These are phyloP conservation scores for Malus domestica DNA, from an alignment of 306 rosid species.

Conservation along the genomic window DNA sequence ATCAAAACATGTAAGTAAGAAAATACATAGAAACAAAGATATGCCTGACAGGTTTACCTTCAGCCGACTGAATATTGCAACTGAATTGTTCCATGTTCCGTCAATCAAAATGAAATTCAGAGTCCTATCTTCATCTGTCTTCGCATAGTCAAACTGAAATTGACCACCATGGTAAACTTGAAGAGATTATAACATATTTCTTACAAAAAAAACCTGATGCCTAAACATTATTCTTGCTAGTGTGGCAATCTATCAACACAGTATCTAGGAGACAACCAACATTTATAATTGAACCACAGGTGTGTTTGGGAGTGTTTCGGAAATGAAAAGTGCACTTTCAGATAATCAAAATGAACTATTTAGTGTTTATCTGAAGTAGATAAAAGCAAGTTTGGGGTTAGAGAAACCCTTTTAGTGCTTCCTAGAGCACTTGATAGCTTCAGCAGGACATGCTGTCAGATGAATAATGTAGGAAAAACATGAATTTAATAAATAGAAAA, in stretches of 20 bases:
- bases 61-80: conserved; percentile 86
- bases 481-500: not conserved
- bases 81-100: conserved; percentile 99
- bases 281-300: not conserved
- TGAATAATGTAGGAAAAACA: not conserved
- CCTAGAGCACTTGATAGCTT: not conserved
- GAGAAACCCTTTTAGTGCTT: not conserved
- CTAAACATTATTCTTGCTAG: not conserved
- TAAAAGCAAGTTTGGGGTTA: not conserved
- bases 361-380: not conserved
- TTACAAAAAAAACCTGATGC: conserved; percentile 12
- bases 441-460: not conserved
- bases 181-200: conserved; percentile 19
- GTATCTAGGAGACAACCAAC: not conserved
- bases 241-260: not conserved
- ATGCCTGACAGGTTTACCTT: conserved; percentile 43
- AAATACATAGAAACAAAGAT: conserved; percentile 13
- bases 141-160: conserved; percentile 36
- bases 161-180: conserved; percentile 20
- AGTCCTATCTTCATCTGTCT: conserved; percentile 46
- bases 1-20: not conserved
- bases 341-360: not conserved
- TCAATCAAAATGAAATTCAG: conserved; percentile 85
- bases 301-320: not conserved
- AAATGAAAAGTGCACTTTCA: not conserved